These are phyloP conservation scores for Blastobotrys proliferans DNA, from an alignment of 1,139 yeast genomes.

Conservation along the genomic window DNA sequence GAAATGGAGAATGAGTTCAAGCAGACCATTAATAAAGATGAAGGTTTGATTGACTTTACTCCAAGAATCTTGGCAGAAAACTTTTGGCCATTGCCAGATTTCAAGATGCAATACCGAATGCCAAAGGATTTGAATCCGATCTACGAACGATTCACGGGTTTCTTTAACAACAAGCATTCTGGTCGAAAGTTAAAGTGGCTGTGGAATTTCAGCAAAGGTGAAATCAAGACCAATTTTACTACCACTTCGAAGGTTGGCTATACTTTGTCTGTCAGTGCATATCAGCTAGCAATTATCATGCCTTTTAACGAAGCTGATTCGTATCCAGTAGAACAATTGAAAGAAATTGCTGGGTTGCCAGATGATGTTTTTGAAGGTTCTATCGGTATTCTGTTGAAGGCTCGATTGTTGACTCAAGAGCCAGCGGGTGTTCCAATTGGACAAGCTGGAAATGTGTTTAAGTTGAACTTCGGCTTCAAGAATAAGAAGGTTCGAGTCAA, in stretches of 20 bases:
- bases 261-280: conserved; percentile 77
- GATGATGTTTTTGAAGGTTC: conserved; percentile 67
- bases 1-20: conserved; percentile 69
- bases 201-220: conserved; percentile 94
- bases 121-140: conserved; percentile 64
- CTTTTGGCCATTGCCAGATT: conserved; percentile 78
- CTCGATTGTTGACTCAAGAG: conserved; percentile 63
- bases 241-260: conserved; percentile 71
- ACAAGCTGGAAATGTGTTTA: conserved; percentile 53
- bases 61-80: conserved; percentile 81
- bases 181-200: conserved; percentile 94
- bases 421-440: conserved; percentile 38
- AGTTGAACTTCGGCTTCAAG: conserved; percentile 76
- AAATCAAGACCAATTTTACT: conserved; percentile 81
- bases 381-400: conserved; percentile 72
- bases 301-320: conserved; percentile 67
- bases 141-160: conserved; percentile 60
- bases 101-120: conserved; percentile 47
- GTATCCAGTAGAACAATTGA: conserved; percentile 58
- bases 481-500: conserved; percentile 82
- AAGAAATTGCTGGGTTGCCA: conserved; percentile 65
- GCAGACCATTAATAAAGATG: conserved; percentile 40
- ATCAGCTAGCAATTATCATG: conserved; percentile 79
- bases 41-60: conserved; percentile 53
- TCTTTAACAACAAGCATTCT: conserved; percentile 70